Evolutionary conservation across 202 grass and related monocot species (phyloP).

Genomic region (Saccharum hybrid): DNA sequence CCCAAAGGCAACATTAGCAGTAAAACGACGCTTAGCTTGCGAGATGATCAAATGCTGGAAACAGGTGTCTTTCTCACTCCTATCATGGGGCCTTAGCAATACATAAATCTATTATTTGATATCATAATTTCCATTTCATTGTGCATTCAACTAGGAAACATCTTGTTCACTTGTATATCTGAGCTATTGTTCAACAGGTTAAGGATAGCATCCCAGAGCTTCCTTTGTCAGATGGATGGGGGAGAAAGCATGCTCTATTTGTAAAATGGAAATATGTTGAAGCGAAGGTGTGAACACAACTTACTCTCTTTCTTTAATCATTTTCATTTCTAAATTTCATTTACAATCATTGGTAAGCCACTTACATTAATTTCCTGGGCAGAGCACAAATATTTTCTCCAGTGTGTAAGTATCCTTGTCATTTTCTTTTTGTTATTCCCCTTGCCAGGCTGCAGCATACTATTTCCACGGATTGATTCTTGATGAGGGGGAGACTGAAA

Average conservation of each 20-base stretch:
- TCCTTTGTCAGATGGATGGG: slow-evolving; percentile 71
- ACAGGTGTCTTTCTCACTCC: slow-evolving; percentile 54
- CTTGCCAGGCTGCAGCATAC: slow-evolving; percentile 72
- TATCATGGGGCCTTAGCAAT: not conserved
- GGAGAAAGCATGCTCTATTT: slow-evolving; percentile 71
- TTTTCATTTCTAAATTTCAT: slow-evolving; percentile 11
- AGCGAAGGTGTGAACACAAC: slow-evolving; percentile 62
- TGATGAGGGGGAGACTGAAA: slow-evolving; percentile 76
- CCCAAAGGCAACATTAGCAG: slow-evolving; percentile 81
- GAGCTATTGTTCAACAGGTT: slow-evolving; percentile 54
- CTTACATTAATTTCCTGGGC: slow-evolving; percentile 3
- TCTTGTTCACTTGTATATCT: not conserved
- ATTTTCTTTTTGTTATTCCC: not conserved
- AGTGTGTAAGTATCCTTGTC: not conserved
- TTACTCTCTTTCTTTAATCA: slow-evolving; percentile 15
- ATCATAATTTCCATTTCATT: slow-evolving; percentile 24
- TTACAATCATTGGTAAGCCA: not conserved
- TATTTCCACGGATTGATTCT: slow-evolving; percentile 92
- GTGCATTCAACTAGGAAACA: not conserved
- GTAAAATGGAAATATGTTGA: slow-evolving; percentile 87
- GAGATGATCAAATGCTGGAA: slow-evolving; percentile 89
- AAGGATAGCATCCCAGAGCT: slow-evolving; percentile 70
- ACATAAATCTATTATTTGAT: slow-evolving; percentile 5
- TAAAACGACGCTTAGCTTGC: slow-evolving; percentile 82
- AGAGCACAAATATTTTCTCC: not conserved